Base-by-base conservation (phyloP, 2,329 filamentous ascomycete species). In the Pezicula radicicola region DNA sequence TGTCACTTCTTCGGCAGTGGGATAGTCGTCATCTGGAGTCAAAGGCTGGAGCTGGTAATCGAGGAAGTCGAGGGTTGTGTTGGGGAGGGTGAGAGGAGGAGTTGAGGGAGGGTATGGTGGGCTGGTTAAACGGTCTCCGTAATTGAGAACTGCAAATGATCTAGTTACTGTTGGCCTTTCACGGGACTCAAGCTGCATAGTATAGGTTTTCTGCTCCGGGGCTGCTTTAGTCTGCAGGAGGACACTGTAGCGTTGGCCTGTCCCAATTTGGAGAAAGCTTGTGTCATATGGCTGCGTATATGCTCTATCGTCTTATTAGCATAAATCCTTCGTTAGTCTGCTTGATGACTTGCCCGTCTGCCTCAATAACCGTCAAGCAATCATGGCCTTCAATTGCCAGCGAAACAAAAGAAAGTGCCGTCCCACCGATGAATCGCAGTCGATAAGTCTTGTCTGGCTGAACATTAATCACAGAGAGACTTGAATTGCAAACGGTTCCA, bases 391-490 rank as follows among this genome's bases (percentile, higher is more conserved):
- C 80, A 39, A 88, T 76, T 0, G 71, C 81, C 3, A 84, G 58
- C 2, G 75, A 73, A 3, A 78, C 66, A 55, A 80, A 72, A 0
- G 79, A 82, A 16, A 87, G 68, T 0, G 79, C 79, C 0, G 76
- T 78, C 1, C 66, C 74, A 4, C 81, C 81, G 41, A 88, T 76
- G 60, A 84, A 80, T 9, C 85, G 75, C 48, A 88, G 66, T 2
- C 83, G 75, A 59, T 88, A 88, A 0, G 77, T 82, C 62, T 76
- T 82, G 10, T 72, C 78, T 0, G 84, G 80, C 36, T 84, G 69
- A 8, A 88, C 79, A 6, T 79, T 72, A 53, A 88, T 78, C 3
- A 82, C 69, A 4, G 75, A 71, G 6, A 65, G 35, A 50, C 45
- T 58, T 77, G 39, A 63, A 67, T 63, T 66, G 53, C 68, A 70